Evolutionary conservation across 2,329 filamentous ascomycete genomes (phyloP).

Genomic region (Penicillium sp.): DNA sequence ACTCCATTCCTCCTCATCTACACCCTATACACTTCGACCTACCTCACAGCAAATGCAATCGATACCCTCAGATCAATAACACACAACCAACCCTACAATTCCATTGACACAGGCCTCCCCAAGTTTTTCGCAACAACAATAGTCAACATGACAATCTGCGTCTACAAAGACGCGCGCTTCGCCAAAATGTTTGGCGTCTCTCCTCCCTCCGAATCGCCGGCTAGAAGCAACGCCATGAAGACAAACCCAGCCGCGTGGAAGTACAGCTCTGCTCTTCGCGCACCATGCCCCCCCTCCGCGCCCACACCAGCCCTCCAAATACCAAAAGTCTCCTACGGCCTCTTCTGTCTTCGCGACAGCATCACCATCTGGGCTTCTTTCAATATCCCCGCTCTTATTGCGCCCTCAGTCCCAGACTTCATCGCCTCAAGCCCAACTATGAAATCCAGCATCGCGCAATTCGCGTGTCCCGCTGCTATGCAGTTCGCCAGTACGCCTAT

Average conservation of each 20-base stretch:
- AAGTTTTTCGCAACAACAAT: slow-evolving; percentile 79
- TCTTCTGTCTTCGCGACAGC: slow-evolving; percentile 81
- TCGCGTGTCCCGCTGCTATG: slow-evolving; percentile 72
- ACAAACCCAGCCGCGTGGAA: not conserved
- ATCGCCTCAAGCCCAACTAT: slow-evolving; percentile 47
- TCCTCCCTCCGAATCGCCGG: slow-evolving; percentile 41
- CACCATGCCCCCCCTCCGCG: not conserved
- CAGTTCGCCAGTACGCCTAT: slow-evolving; percentile 79
- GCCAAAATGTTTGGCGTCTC: slow-evolving; percentile 74
- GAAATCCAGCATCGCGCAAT: slow-evolving; percentile 68
- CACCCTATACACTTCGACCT: slow-evolving; percentile 79
- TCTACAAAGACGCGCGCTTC: slow-evolving; percentile 88
- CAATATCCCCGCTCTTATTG: slow-evolving; percentile 79
- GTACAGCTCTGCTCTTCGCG: slow-evolving; percentile 12
- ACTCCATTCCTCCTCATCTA: slow-evolving; percentile 52
- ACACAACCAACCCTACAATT: slow-evolving; percentile 53
- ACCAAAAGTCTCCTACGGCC: slow-evolving; percentile 66
- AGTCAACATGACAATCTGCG: slow-evolving; percentile 81
- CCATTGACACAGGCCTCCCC: slow-evolving; percentile 67
- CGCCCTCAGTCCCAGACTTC: slow-evolving; percentile 61
- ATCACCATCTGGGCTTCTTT: slow-evolving; percentile 90
- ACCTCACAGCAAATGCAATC: slow-evolving; percentile 81
- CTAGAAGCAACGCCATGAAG: slow-evolving; percentile 7
- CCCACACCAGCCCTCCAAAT: slow-evolving; percentile 48
- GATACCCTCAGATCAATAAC: slow-evolving; percentile 75